phyloP scores from a whole-genome alignment of 2,329 filamentous ascomycete species.

The Neurospora crassa region DNA sequence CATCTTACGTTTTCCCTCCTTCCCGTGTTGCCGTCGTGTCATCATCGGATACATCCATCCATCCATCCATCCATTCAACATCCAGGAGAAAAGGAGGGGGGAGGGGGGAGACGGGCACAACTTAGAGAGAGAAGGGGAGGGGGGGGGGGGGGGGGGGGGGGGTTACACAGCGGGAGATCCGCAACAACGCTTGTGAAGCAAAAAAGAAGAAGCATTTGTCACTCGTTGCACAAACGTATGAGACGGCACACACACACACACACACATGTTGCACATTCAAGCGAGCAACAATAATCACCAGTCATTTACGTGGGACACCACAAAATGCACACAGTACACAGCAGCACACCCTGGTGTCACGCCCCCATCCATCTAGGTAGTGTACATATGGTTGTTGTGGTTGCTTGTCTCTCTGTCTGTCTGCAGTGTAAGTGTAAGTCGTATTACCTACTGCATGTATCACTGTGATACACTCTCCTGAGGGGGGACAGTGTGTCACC shows the following conservation, averaged over 20 bases:
- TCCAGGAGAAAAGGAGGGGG: not conserved
- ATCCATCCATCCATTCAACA: not conserved
- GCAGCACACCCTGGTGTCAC: not conserved
- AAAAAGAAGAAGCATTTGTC: not conserved
- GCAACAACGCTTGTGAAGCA: not conserved
- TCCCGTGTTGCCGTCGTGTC: not conserved
- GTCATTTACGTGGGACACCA: not conserved
- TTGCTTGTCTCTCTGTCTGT: not conserved
- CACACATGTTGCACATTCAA: not conserved
- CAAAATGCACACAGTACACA: not conserved
- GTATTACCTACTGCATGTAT: not conserved
- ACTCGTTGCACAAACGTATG: not conserved
- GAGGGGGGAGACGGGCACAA: not conserved
- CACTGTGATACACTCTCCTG: not conserved
- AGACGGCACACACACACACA: not conserved
- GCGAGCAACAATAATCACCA: not conserved
- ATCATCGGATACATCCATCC: not conserved
- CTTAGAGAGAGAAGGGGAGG: not conserved
- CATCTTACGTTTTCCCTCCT: not conserved
- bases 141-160: not conserved
- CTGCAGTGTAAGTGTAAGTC: not conserved
- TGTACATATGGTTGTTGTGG: not conserved
- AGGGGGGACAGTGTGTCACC: not conserved
- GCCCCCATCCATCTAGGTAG: not conserved
- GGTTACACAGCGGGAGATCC: not conserved